Evolutionary conservation across 805 yeast species (phyloP), one percentile per base, ranked within the genome.

Genomic region (Trichomonascus vanleenenianus): DNA sequence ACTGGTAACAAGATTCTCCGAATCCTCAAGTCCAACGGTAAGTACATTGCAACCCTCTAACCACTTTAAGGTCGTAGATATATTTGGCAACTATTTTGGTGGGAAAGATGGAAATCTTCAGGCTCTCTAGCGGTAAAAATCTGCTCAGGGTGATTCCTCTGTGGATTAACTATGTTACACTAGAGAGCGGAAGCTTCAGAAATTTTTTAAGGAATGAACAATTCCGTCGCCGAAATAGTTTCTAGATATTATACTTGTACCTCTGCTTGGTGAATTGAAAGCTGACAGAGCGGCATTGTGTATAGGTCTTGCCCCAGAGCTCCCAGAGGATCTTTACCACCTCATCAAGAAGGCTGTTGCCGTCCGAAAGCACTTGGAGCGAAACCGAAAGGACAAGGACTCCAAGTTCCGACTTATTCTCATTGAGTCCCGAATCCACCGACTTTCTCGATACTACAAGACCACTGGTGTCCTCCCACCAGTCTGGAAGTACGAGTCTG

Each of bases 321-420:
- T 93, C 69, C 99, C 99, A 76, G 99, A 93, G 83, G 99, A 93
- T 74, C 84, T 93, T 68, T 93, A 93, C 93, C 89, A 76, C 78
- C 84, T 93, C 76, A 93, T 93, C 72, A 93, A 91, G 88, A 93
- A 93, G 84, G 99, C 99, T 71, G 97, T 93, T 68, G 70, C 97
- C 61, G 96, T 94, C 75, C 93, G 99, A 88, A 93, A 93, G 86
- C 99, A 93, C 78, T 84, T 93, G 72, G 99, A 93, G 80, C 86
- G 94, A 78, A 93, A 93, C 97, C 89, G 99, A 86, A 93, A 93
- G 84, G 99, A 93, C 79, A 91, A 93, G 83, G 99, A 93, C 79
- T 93, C 98, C 65, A 93, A 93, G 80, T 93, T 93, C 95, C 87
- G 99, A 84, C 87, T 93, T 71, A 93, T 93, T 93, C 84, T 93